Base-by-base conservation (phyloP, 371 early-diverging fungal species). In the Apophysomyces elegans region DNA sequence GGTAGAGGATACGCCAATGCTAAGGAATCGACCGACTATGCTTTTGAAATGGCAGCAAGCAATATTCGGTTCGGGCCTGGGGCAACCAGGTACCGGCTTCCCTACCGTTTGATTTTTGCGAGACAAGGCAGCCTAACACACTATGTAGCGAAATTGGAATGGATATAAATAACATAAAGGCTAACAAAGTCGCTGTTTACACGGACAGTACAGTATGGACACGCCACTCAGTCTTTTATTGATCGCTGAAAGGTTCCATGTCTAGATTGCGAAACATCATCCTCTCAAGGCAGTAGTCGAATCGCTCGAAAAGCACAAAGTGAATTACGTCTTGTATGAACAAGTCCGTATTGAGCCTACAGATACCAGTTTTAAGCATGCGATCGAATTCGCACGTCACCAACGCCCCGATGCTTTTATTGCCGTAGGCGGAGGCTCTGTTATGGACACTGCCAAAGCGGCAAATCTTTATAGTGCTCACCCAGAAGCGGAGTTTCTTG, bases 351-450 rank as follows among this genome's bases (percentile, higher is more conserved):
- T 91, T 38, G 96, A 96, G 67, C 96, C 96, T 36, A 92, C 93
- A 7, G 96, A 96, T 76, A 65, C 65, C 46, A 83, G 81, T 70
- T 93, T 94, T 72, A 84, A 87, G 75, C 76, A 89, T 18, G 95
- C 95, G 16, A 94, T 96, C 66, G 88, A 86, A 6, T 94, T 91
- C 62, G 90, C 92, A 45, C 87, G 90, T 65, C 59, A 78, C 32
- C 88, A 94, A 65, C 73, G 78, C 41, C 92, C 93, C 14, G 95
- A 92, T 71, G 89, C 92, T 4, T 90, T 93, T 70, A 84, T 96
- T n/a, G 96, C 96, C 16, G 94, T 96, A 5, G 96, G 96, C 61
- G 96, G 96, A 63, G 96, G 96, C n/a, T 93, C 94, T 2, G 92
- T 91, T 37, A 95, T 96, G 65, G 96, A 96, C 71, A 96, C 96